These are phyloP conservation scores for Ganoderma multipileum DNA, from an alignment of 1,284 basidiomycete genomes.

Conservation along the genomic window DNA sequence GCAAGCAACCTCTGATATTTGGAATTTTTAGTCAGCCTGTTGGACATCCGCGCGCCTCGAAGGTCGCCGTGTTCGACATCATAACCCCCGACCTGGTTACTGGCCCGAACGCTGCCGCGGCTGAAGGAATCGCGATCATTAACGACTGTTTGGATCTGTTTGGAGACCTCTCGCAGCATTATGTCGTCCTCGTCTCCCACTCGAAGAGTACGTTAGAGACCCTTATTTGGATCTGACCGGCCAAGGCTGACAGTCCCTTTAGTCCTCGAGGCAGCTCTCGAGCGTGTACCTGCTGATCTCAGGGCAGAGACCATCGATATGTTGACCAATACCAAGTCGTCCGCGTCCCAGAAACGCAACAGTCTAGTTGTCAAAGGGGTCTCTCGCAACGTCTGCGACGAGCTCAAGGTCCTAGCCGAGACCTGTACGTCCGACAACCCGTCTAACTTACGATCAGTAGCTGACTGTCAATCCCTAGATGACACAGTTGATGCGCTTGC, in stretches of 20 bases:
- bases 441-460: too few species aligned
- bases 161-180: slow-evolving; percentile 67
- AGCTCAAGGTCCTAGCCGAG: slow-evolving; percentile 73
- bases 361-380: slow-evolving; percentile 72
- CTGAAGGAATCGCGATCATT: slow-evolving; percentile 73
- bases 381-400: slow-evolving; percentile 66
- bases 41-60: slow-evolving; percentile 74
- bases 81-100: slow-evolving; percentile 72
- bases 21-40: slow-evolving; percentile 53
- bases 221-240: not conserved
- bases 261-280: slow-evolving; percentile 73
- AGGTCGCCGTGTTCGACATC: slow-evolving; percentile 81
- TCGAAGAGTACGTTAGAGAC: slow-evolving; percentile 59
- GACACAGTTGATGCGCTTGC: slow-evolving; percentile 67
- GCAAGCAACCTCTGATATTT: not conserved
- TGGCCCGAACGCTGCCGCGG: slow-evolving; percentile 69
- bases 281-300: slow-evolving; percentile 61
- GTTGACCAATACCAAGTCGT: slow-evolving; percentile 67
- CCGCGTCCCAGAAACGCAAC: slow-evolving; percentile 70
- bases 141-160: slow-evolving; percentile 73
- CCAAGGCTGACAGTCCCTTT: not conserved
- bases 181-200: slow-evolving; percentile 79
- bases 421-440: slow-evolving; percentile 47
- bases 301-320: slow-evolving; percentile 64
- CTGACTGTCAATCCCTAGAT: slow-evolving; percentile 45